Percentiles rank a stretch among this genome's conserved stretches.
Conservation (phyloP, 2,329 filamentous ascomycete species). For the Trichoderma sp. region DNA sequence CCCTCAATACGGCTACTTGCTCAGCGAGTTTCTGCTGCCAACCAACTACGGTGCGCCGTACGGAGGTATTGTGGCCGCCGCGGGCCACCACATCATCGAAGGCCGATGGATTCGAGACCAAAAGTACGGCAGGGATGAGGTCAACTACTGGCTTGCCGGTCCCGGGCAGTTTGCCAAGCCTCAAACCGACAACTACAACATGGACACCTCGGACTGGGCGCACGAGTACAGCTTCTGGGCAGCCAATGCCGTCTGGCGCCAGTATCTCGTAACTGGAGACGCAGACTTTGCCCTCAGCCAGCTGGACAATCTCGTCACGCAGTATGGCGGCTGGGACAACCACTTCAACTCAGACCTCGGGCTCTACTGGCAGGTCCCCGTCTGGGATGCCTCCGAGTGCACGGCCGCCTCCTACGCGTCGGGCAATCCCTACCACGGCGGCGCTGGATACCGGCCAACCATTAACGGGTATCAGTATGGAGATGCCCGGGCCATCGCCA, state of each 20-base stretch:
- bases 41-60: neutral
- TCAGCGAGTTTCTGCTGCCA: constrained; percentile 3
- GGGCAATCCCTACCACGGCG: neutral
- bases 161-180: neutral
- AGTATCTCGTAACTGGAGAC: constrained; percentile 13
- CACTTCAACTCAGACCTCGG: neutral
- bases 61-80: neutral
- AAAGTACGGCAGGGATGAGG: neutral
- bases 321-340: neutral
- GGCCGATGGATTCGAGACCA: neutral
- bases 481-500: neutral
- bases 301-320: constrained; percentile 5
- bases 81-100: constrained; percentile 7
- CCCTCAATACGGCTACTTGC: constrained; percentile 1
- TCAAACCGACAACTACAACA: neutral
- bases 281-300: neutral
- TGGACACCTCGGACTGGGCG: constrained; percentile 6
- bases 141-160: neutral
- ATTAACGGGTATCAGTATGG: constrained; percentile 15
- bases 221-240: constrained; percentile 13
- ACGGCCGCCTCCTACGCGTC: neutral
- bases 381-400: neutral
- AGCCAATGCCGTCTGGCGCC: constrained; percentile 8
- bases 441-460: neutral
- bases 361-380: neutral